A percentile compares a stretch with the other conserved stretches of the same genome.
Conservation (phyloP, 441 rosid species). For the Rhodomyrtus psidioides region DNA sequence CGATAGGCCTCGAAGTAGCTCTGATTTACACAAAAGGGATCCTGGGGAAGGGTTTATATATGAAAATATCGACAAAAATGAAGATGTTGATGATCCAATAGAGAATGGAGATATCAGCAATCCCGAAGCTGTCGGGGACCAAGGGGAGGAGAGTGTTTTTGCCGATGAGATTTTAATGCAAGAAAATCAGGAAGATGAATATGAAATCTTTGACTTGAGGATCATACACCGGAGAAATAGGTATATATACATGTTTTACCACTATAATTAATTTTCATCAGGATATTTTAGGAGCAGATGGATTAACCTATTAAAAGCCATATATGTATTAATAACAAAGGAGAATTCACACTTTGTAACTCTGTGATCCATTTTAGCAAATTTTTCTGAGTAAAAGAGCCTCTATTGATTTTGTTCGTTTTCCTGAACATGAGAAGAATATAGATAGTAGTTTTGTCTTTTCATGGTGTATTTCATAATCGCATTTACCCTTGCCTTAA, state of each 20-base stretch:
- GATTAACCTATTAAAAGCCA: background rate
- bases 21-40: conserved; percentile 4
- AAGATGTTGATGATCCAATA: conserved; percentile 14
- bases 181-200: conserved; percentile 48
- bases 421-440: background rate
- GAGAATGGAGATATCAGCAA: conserved; percentile 25
- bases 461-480: background rate
- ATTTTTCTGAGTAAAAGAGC: background rate
- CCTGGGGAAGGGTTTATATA: conserved; percentile 4
- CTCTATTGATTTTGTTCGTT: background rate
- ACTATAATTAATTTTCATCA: background rate
- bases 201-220: conserved; percentile 72
- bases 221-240: conserved; percentile 90
- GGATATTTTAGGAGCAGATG: background rate
- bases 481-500: background rate
- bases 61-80: conserved; percentile 7
- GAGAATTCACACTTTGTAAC: background rate
- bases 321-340: background rate
- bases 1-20: conserved; percentile 18
- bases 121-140: conserved; percentile 2
- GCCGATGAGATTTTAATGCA: conserved; percentile 42
- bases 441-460: background rate
- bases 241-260: conserved; percentile 22
- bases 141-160: conserved; percentile 18
- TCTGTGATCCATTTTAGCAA: background rate